Conservation (phyloP, 345 rosid species). For the Garcia nutans region DNA sequence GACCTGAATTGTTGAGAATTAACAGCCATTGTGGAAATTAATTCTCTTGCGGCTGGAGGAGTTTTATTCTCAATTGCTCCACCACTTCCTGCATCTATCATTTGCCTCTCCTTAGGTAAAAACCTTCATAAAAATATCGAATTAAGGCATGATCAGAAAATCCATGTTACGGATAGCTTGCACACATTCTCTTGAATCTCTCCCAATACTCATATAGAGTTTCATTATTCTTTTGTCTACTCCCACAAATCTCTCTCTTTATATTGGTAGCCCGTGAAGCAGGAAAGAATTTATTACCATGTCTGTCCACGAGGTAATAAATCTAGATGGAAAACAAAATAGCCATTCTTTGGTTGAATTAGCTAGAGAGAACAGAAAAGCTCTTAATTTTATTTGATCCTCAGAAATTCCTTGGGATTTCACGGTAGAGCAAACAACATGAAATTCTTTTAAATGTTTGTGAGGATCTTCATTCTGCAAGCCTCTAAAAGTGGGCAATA, state of each 20-base stretch:
- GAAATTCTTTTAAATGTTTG: neutral
- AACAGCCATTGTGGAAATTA: neutral
- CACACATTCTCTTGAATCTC: neutral
- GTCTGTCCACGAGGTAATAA: neutral
- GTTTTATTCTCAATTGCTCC: neutral
- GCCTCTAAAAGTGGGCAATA: neutral
- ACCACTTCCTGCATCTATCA: neutral
- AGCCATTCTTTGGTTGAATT: neutral
- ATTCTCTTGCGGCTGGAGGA: neutral
- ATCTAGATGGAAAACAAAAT: neutral
- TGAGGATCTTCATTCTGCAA: neutral
- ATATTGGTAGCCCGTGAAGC: neutral
- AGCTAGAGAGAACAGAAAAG: neutral
- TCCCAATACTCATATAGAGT: neutral
- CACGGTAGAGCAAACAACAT: neutral
- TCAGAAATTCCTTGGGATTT: neutral
- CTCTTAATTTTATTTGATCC: neutral
- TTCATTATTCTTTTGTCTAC: neutral
- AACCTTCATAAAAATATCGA: neutral
- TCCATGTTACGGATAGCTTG: neutral
- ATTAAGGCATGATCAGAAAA: neutral
- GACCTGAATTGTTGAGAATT: neutral
- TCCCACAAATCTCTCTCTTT: neutral
- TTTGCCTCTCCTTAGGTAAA: neutral
- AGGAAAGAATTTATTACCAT: neutral